Base-by-base conservation (phyloP, 306 rosid genomes). In the Vigna angularis region DNA sequence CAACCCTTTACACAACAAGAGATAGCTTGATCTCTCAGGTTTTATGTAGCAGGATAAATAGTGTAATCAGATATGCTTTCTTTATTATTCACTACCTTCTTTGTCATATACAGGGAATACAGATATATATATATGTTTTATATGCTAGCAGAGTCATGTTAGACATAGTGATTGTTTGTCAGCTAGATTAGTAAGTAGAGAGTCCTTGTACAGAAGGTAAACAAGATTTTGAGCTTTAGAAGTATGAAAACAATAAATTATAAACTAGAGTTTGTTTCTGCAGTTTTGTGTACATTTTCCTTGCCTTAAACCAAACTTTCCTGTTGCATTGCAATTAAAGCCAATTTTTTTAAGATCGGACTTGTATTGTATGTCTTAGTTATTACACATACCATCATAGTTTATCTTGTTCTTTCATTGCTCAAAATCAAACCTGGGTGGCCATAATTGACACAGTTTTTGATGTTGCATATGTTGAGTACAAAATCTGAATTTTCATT, bases 1-100 rank as follows among this genome's bases (percentile, higher is more conserved):
- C 68, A 94, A 94, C 87, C 98, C 97, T 20, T 77, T 94, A 78
- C 98, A 94, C 92, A 94, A 94, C 93, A 92, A 77, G 89, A 87
- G 96, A 87, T 87, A 87, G 83, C 40, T 70, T 57, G 38, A 66
- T 81, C 69, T 80, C 72, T 76, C 79, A 67, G 83, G 70, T 70
- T 83, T 78, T 69, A 72, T 61, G 59, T 73, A 57, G 38, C 5
- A 44, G 7, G 30, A 77, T 68, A 51, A 22, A 71, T 44, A 66
- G 51, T 65, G 28, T 64, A 11, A 26, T 68, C 30, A 32, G 24
- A 76, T 76, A 66, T 63, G 56, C 52, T 77, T 57, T 57, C 51
- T 20, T 30, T 30, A 30, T 30, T 72, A 70, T 71, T 79, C 59
- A 22, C 18, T 72, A 72, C 47, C 73, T 76, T 79, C 42, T 74